These are phyloP conservation scores for Castanopsis chinensis DNA, from an alignment of 306 rosid genomes.

Conservation along the genomic window DNA sequence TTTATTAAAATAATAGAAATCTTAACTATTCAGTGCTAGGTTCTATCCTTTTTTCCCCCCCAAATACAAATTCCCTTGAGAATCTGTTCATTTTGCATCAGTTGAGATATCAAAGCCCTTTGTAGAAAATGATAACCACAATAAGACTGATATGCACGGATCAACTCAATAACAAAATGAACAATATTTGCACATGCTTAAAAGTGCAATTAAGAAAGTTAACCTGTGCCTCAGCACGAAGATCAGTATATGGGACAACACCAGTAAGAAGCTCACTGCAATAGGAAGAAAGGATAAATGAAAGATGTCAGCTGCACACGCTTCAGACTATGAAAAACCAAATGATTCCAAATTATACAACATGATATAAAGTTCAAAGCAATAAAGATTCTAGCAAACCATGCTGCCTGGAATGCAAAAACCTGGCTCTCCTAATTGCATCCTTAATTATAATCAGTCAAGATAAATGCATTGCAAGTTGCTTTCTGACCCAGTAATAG, in stretches of 20 bases:
- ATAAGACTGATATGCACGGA: conserved; percentile 3
- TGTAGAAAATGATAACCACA: neutral
- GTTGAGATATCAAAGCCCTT: no score
- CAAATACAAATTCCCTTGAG: no score
- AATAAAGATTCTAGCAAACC: neutral
- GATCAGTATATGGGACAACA: conserved; percentile 97
- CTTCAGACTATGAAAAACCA: neutral
- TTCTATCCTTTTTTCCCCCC: no score
- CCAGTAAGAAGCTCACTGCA: conserved; percentile 96
- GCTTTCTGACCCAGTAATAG: neutral
- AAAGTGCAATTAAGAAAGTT: conserved; percentile 23
- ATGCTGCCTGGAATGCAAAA: neutral
- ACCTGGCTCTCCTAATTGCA: neutral
- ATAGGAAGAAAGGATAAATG: conserved; percentile 13
- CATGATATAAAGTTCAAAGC: neutral
- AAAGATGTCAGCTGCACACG: neutral
- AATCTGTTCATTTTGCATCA: no score
- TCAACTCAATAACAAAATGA: conserved; percentile 5
- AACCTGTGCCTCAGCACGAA: conserved; percentile 91
- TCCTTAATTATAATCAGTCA: neutral
- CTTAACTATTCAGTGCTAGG: no score
- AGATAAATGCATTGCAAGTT: neutral
- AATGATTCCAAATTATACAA: neutral
- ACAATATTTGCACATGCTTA: neutral
- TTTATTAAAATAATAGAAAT: no score